These are phyloP conservation scores for Globisporangium parvum DNA, from an alignment of 352 stramenopile species.

Conservation along the genomic window DNA sequence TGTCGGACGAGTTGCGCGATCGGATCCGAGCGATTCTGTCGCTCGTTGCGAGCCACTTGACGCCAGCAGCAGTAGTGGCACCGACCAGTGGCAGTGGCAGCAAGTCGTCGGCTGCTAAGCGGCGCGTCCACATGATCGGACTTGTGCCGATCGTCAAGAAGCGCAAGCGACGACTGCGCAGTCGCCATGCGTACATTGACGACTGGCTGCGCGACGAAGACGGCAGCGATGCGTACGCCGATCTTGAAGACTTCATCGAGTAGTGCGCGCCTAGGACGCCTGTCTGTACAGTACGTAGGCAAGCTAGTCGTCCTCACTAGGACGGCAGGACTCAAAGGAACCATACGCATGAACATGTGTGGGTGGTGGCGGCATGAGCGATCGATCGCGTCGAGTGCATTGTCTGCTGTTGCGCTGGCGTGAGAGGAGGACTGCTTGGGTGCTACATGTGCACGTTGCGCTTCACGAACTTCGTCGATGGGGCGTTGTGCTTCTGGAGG, in stretches of 20 bases:
- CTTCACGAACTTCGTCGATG: constrained; percentile 26
- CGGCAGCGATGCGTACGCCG: constrained; percentile 57
- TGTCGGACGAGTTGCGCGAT: constrained; percentile 17
- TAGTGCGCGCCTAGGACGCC: too few relatives aligned
- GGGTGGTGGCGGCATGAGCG: too few relatives aligned
- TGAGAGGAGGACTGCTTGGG: too few relatives aligned
- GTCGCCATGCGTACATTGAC: constrained; percentile 67
- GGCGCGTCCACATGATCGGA: constrained; percentile 31
- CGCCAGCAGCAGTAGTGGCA: constrained; percentile 7
- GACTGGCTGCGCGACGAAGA: constrained; percentile 71
- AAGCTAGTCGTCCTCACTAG: background rate
- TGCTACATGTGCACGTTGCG: constrained; percentile 30
- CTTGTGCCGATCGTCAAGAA: constrained; percentile 54
- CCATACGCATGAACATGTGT: too few relatives aligned
- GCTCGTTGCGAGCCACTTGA: constrained; percentile 35
- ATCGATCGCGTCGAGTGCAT: background rate
- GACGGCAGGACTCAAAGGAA: background rate
- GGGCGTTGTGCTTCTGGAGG: constrained; percentile 25
- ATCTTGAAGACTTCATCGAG: constrained; percentile 78
- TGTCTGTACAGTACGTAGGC: background rate
- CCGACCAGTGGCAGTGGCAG: background rate
- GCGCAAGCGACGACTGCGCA: constrained; percentile 45
- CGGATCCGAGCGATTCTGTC: constrained; percentile 29
- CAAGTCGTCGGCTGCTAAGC: constrained; percentile 15
- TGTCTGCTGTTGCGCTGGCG: background rate